A percentile compares a stretch with the other conserved stretches of the same genome.
Conservation (phyloP, 1,284 basidiomycete genomes). For the Naganishia albida region DNA sequence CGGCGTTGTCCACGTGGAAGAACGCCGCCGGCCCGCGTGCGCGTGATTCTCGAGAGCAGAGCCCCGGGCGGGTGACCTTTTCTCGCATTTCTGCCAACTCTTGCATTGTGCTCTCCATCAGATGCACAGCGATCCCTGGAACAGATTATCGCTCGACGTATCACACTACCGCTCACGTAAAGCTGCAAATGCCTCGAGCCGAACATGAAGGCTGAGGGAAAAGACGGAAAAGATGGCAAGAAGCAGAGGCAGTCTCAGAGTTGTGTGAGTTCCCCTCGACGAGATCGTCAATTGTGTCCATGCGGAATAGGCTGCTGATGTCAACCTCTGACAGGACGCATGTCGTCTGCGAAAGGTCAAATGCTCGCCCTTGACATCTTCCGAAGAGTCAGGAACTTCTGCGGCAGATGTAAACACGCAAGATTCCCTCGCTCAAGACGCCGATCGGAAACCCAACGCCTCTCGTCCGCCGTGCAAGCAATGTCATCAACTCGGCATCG, state of each 20-base stretch:
- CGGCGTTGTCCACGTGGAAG: too few relatives aligned
- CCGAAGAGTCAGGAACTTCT: background rate
- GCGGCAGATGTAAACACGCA: too few relatives aligned
- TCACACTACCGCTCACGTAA: too few relatives aligned
- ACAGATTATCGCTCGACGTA: too few relatives aligned
- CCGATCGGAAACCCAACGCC: background rate
- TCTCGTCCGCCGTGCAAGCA: constrained; percentile 28
- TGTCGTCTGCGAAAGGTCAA: constrained; percentile 33
- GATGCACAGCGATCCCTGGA: background rate
- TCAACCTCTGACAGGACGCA: constrained; percentile 4
- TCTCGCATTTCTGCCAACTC: too few relatives aligned
- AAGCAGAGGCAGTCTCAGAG: constrained; percentile 26
- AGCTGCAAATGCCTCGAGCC: background rate
- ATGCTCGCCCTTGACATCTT: constrained; percentile 7
- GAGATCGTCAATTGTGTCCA: too few relatives aligned
- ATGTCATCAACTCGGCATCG: constrained; percentile 26
- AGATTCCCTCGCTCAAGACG: background rate
- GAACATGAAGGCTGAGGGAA: constrained; percentile 18
- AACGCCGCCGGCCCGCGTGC: too few relatives aligned
- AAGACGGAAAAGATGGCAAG: constrained; percentile 14
- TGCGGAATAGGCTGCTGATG: too few relatives aligned
- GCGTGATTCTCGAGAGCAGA: too few relatives aligned
- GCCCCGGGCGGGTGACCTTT: too few relatives aligned
- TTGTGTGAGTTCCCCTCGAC: background rate
- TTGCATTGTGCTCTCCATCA: background rate